Evolutionary conservation across 2,329 filamentous ascomycete genomes (phyloP).

Genomic region (Trichothecium sympodiale): DNA sequence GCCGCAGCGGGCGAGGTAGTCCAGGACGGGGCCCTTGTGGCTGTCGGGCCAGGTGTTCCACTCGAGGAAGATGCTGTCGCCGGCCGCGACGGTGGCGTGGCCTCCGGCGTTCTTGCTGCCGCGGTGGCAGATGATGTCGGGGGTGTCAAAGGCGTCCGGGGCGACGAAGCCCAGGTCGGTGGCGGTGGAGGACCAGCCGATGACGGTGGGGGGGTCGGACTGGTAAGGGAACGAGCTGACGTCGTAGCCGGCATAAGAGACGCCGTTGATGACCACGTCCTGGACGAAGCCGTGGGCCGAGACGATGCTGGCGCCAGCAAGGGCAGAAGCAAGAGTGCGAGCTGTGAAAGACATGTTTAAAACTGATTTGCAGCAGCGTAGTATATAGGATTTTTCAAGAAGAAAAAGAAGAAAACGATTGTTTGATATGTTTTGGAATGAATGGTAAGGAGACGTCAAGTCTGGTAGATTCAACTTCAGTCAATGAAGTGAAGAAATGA

Average conservation of each 20-base stretch:
- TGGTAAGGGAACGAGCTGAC: background rate
- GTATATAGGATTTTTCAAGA: conserved; percentile 2
- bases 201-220: conserved; percentile 4
- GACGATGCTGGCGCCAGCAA: conserved; percentile 9
- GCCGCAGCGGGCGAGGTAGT: conserved; percentile 49
- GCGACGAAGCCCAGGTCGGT: conserved; percentile 36
- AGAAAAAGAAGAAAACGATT: conserved; percentile 4
- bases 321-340: conserved; percentile 14
- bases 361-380: background rate
- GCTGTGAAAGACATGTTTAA: conserved; percentile 16
- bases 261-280: conserved; percentile 2
- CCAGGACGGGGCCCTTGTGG: conserved; percentile 43
- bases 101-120: conserved; percentile 22
- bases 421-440: conserved; percentile 8
- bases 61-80: conserved; percentile 23
- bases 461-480: conserved; percentile 14
- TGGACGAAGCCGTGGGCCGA: conserved; percentile 5
- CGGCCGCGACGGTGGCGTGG: conserved; percentile 23
- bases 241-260: conserved; percentile 1
- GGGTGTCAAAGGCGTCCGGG: conserved; percentile 20
- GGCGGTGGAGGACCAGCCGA: conserved; percentile 6
- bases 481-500: conserved; percentile 18
- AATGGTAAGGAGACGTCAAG: conserved; percentile 14
- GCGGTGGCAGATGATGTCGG: conserved; percentile 35
- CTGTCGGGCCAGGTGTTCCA: conserved; percentile 29